A percentile compares a stretch with the other conserved stretches of the same genome.
phyloP scores from a whole-genome alignment of 2,329 filamentous ascomycete genomes.

The Pezicula carpinea region DNA sequence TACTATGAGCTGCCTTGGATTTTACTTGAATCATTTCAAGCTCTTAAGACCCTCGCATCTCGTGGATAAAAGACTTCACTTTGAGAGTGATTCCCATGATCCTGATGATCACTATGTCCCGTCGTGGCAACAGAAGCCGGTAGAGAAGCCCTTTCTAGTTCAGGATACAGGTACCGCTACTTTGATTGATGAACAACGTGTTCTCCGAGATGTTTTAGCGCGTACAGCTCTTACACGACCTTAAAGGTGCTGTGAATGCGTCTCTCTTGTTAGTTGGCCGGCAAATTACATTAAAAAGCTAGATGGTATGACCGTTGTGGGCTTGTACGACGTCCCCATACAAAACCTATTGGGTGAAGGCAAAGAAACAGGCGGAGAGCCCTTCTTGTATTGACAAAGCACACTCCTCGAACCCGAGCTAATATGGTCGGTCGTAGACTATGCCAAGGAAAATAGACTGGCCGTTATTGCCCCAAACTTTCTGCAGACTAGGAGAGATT shows the following conservation, averaged over 20 bases:
- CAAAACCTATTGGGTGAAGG: background rate
- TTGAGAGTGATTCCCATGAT: background rate
- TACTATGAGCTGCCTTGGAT: constrained; percentile 6
- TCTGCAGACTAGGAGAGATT: background rate
- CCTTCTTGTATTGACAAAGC: background rate
- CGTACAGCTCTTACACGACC: constrained; percentile 5
- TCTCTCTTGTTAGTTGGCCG: background rate
- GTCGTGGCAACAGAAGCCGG: constrained; percentile 1
- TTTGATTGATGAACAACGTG: constrained; percentile 9
- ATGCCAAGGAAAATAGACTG: background rate
- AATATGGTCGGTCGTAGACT: background rate
- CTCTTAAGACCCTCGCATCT: constrained; percentile 4
- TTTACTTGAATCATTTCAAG: constrained; percentile 8
- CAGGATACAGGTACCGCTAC: constrained; percentile 6
- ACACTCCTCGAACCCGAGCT: background rate
- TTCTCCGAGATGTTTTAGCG: constrained; percentile 10
- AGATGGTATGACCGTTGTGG: background rate
- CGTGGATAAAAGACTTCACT: constrained; percentile 1
- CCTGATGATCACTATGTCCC: background rate
- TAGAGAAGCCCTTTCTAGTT: constrained; percentile 2
- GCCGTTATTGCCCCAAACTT: background rate
- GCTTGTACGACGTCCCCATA: background rate
- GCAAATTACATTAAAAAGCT: background rate
- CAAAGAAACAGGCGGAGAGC: no score
- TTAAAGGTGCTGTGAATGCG: background rate